Conservation (phyloP, 2,329 filamentous ascomycete species). For the Pseudogymnoascus sp. region DNA sequence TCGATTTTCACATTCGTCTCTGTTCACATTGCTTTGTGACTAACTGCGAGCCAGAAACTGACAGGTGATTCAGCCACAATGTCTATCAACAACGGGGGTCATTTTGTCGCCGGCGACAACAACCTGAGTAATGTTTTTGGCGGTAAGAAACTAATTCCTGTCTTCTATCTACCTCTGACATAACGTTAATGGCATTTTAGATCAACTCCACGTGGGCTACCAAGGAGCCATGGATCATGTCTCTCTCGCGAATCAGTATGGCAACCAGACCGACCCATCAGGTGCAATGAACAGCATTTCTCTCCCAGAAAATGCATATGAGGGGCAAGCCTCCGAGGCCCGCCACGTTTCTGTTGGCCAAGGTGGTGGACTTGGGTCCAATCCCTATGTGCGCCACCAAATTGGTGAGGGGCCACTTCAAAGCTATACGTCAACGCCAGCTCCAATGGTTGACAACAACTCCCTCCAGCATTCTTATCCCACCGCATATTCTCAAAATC, state of each 20-base stretch:
- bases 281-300: not conserved
- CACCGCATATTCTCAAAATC: not conserved
- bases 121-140: slow-evolving; percentile 15
- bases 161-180: not conserved
- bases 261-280: not conserved
- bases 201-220: not conserved
- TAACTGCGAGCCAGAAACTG: not conserved
- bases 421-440: not conserved
- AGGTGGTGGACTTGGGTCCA: not conserved
- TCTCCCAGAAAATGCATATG: not conserved
- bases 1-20: not conserved
- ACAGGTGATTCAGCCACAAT: not conserved
- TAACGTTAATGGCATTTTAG: not conserved
- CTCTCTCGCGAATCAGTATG: not conserved
- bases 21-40: not conserved
- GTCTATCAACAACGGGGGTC: slow-evolving; percentile 14
- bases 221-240: not conserved
- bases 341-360: not conserved
- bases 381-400: not conserved
- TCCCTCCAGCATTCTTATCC: not conserved
- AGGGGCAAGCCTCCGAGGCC: not conserved
- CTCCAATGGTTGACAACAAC: not conserved
- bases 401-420: not conserved
- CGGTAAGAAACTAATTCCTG: slow-evolving; percentile 15
- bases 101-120: not conserved